Evolutionary conservation across 163 green algal species (phyloP), one percentile per base, ranked within the genome.

Genomic region (Scenedesmus sp.): DNA sequence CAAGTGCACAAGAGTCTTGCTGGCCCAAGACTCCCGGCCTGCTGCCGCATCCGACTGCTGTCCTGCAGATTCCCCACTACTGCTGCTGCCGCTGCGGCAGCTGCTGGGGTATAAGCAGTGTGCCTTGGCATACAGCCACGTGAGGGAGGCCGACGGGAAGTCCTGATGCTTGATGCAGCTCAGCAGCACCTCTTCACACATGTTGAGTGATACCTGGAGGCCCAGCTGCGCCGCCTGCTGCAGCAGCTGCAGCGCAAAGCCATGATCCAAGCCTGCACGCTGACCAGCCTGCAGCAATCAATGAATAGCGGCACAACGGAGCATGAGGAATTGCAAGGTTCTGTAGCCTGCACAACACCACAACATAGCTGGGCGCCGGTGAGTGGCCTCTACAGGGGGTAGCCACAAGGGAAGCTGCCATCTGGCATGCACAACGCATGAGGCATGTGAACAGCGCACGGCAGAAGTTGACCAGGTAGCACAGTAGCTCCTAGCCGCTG

Each of bases 211-310:
- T 4, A 35, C 20, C 12, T 16, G n/a, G 5, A 91, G 35, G 7
- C 76, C 87, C 40, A 91, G 37, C 26, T 20, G 22, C 40, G 81
- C 22, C 15, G 78, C 87, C 43, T 91, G 33, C 87, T 91, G 49
- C 56, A 91, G 59, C 76, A 91, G 53, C 87, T 81, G 87, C 53
- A 86, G 40, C 49, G 49, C 35, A 79, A 84, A 83, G 30, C 12
- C 15, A 22, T 61, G 56, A 1, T 53, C 53, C 44, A 91, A 24
- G 51, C 40, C 53, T 53, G 78, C 76, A 7, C 33, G 81, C 35
- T 73, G 33, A 15, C 53, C 53, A 68, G 76, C 53, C 87, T 91
- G 53, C 76, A 80, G 49, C 35, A 73, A 16, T 30, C 44, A 68
- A 70, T 10, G 43, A 30, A n/a, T 3, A 86, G 33, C 42, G 43